A percentile compares a stretch with the other conserved stretches of the same genome.
Evolutionary conservation across 345 rosid species (phyloP).

Genomic region (Eucalyptus cloeziana): DNA sequence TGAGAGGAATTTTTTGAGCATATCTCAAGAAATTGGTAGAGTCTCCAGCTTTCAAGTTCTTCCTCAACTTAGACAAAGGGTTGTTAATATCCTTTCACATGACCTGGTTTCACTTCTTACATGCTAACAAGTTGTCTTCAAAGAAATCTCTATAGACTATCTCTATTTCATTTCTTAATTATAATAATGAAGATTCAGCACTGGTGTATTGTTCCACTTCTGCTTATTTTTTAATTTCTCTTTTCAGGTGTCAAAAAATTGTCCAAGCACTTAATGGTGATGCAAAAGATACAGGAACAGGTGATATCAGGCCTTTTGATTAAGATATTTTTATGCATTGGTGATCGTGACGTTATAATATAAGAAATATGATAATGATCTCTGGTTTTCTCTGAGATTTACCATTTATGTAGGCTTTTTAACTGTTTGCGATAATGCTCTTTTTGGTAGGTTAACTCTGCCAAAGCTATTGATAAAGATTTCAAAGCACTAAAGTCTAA

Average conservation of each 20-base stretch:
- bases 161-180: not conserved
- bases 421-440: not conserved
- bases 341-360: not conserved
- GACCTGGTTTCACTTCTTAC: not conserved
- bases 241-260: conserved; percentile 64
- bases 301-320: conserved; percentile 5
- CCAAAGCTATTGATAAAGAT: conserved; percentile 78
- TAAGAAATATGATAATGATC: not conserved
- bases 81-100: not conserved
- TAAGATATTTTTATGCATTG: not conserved
- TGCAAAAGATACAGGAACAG: conserved; percentile 74
- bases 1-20: not conserved
- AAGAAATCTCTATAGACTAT: not conserved
- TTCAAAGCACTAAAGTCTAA: conserved; percentile 53
- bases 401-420: not conserved
- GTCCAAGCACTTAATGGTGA: conserved; percentile 58
- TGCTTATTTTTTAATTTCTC: not conserved
- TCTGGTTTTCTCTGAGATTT: not conserved
- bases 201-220: not conserved
- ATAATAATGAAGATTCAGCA: not conserved
- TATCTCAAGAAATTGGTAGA: not conserved
- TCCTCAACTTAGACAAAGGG: not conserved
- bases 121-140: not conserved
- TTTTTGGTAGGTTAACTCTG: conserved; percentile 45
- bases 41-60: not conserved